Evolutionary conservation across 129 eudicot genomes (phyloP), one percentile per base, ranked within the genome.

Genomic region (Helichrysum umbraculigerum): DNA sequence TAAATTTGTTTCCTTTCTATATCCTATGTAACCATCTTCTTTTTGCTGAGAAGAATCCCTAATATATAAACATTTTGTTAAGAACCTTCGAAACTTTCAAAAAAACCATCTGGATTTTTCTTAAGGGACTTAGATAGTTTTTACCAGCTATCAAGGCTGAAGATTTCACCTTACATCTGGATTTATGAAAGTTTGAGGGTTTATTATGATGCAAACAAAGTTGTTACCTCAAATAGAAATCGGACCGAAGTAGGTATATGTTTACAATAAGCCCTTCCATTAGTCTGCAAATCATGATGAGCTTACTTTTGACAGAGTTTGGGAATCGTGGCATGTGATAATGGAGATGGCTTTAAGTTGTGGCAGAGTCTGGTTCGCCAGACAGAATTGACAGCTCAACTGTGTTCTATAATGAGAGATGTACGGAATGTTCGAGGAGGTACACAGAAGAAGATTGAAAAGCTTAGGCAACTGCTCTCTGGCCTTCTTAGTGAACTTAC

Each of bases 291-390:
- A 54, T 21, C 57, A 22, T 66, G 17, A 52, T 15, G 29, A 34
- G 5, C 56, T 66, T 76, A 78, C 51, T 20, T 50, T 80, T 57
- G 41, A 42, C 39, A 65, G 85, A 95, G 99, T 76, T 47, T 95
- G 81, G 96, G 90, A 67, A 77, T 81, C 6, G 79, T 85, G 76
- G 81, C 84, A 14, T 70, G 72, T 88, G 97, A 87, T 70, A 90
- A 83, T 30, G 96, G 89, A 68, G 96, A 95, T 67, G 97, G 97
- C 63, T 81, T 68, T 67, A 95, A 95, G 88, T 77, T 88, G 60
- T 95, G 97, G 99, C 99, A 95, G 85, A 95, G 99, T 86, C 83
- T 95, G 76, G 97, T 91, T 59, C 96, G 96, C 33, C 94, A 95
- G 77, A 95, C 97, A 25, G 97, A 95, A 83, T 78, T 95, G 85